Conservation (phyloP, 2,329 filamentous ascomycete genomes). For the Dichotomopilus funicola region DNA sequence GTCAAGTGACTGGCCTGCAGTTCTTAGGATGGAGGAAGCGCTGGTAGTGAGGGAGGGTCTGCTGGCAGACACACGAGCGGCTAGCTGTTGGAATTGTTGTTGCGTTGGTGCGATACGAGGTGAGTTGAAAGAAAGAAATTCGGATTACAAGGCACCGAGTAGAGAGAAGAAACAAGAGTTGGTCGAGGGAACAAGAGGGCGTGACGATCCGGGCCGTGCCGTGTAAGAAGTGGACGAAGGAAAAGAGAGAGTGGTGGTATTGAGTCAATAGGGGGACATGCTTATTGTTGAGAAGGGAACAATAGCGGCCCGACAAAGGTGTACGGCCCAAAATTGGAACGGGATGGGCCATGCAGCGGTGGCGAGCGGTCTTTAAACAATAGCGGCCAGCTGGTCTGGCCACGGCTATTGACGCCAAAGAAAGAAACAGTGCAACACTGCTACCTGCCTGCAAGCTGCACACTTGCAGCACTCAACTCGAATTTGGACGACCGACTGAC, state of each 20-base stretch:
- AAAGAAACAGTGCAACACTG: neutral
- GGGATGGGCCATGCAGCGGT: neutral
- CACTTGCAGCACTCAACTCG: neutral
- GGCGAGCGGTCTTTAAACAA: slow-evolving; percentile 17
- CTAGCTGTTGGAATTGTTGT: slow-evolving; percentile 1
- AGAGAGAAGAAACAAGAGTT: slow-evolving; percentile 1
- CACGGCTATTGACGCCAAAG: slow-evolving; percentile 4
- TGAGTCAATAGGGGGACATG: slow-evolving; percentile 15
- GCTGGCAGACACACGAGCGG: slow-evolving; percentile 9
- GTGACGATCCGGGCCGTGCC: slow-evolving; percentile 11
- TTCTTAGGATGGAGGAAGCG: neutral
- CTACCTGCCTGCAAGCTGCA: no score
- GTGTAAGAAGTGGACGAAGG: slow-evolving; percentile 7
- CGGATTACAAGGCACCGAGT: no score
- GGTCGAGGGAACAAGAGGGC: neutral
- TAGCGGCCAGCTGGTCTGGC: slow-evolving; percentile 5
- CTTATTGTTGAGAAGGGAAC: slow-evolving; percentile 19
- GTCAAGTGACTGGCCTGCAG: slow-evolving; percentile 15
- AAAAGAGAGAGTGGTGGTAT: neutral
- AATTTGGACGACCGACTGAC: slow-evolving; percentile 11
- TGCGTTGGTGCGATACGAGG: neutral
- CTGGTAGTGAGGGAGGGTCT: slow-evolving; percentile 2
- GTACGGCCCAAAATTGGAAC: slow-evolving; percentile 11
- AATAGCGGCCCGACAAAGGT: slow-evolving; percentile 17
- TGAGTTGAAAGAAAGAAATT: no score